Conservation (phyloP, 2,329 filamentous ascomycete species). For the Penicillium nordicum region DNA sequence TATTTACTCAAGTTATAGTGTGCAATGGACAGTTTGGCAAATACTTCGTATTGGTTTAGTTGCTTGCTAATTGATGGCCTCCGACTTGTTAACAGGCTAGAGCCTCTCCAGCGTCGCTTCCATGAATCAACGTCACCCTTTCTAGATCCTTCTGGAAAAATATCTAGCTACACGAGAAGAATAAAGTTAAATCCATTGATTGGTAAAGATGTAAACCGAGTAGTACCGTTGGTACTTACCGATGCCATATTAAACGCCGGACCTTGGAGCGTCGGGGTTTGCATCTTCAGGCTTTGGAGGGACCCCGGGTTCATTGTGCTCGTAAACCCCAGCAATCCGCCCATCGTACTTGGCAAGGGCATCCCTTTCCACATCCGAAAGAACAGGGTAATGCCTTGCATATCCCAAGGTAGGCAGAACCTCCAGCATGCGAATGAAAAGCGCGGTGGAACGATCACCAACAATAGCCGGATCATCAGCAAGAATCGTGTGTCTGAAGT, state of each 20-base stretch:
- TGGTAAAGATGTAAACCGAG: not conserved
- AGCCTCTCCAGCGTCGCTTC: not conserved
- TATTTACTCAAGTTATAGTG: too few relatives aligned
- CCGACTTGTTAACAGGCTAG: not conserved
- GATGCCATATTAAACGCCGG: not conserved
- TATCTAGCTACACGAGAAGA: not conserved
- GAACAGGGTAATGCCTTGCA: not conserved
- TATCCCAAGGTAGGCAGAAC: not conserved
- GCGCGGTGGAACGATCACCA: not conserved
- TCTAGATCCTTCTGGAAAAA: not conserved
- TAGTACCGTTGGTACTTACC: not conserved
- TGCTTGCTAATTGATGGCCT: not conserved
- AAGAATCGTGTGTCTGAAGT: not conserved
- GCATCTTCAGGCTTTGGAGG: not conserved
- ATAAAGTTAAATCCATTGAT: not conserved
- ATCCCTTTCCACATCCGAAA: not conserved
- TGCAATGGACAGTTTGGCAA: not conserved
- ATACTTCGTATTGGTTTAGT: not conserved
- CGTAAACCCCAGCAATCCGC: not conserved
- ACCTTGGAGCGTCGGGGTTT: not conserved
- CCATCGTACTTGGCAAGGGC: not conserved
- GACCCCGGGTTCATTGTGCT: not conserved
- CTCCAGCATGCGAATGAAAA: slow-evolving; percentile 3
- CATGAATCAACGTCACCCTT: not conserved
- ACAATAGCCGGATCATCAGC: not conserved